Base-by-base conservation (phyloP, 441 rosid genomes). In the Syzygium malaccense region DNA sequence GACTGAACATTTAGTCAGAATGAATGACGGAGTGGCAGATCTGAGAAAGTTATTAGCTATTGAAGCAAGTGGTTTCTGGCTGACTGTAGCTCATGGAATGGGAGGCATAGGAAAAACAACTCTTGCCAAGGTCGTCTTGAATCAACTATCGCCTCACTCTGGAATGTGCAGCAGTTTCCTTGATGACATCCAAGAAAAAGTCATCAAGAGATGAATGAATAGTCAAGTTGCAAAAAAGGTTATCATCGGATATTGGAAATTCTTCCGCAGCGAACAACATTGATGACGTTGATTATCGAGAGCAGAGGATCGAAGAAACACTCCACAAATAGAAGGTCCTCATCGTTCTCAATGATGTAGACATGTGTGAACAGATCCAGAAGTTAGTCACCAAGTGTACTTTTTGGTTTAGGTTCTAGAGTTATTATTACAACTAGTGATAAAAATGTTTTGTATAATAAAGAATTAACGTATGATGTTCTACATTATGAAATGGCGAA, bases 31-130 rank as follows among this genome's bases (percentile, higher is more conserved):
- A 75, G 51, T 23, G 51, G 1, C 5, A 3, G n/a, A 37, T 23
- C 3, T 11, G 7, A 37, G 9, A 75, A 75, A 37, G 1, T 20
- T 20, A 20, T 20, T 37, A 37, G 10, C 6, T 75, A 12, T 23
- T 0, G 1, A 1, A 23, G 51, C n/a, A 75, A 41, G 1, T 37
- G 51, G 51, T 12, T 75, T 37, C 6, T 75, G 0, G 1, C 3
- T 6, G 1, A n/a, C 0, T 37, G 51, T 37, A 71, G 80, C 80
- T 75, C 51, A 41, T 75, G n/a, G 51, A 11, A 75, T 23, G n/a
- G 51, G 83, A 75, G 80, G 83, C n/a, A 3, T 20, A 12, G 1
- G 51, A 75, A 75, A 75, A 41, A 1, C 5, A 12, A 75, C 51
- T 75, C 17, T 23, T 75, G n/a, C 5, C 3, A 41, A 75, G 5